Evolutionary conservation across 2,329 filamentous ascomycete genomes (phyloP).

Genomic region (Sporothrix pseudoabietina): DNA sequence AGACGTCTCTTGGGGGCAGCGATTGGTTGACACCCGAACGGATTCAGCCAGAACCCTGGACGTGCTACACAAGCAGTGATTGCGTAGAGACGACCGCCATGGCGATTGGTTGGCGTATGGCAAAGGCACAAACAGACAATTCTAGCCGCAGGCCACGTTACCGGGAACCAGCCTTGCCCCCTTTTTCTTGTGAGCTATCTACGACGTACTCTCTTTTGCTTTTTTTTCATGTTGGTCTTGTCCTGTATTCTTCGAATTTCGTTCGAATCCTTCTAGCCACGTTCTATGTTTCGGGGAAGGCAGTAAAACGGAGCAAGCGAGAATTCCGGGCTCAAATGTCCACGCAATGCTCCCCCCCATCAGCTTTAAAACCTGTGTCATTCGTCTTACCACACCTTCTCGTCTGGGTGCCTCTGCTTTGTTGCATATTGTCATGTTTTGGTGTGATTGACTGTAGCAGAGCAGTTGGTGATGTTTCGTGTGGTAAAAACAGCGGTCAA

Average conservation of each 20-base stretch:
- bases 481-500: conserved; percentile 22
- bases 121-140: neutral
- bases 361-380: neutral
- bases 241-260: neutral
- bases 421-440: neutral
- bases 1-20: neutral
- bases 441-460: neutral
- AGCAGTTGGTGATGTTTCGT: neutral
- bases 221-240: neutral
- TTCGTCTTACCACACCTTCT: neutral
- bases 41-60: neutral
- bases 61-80: neutral
- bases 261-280: neutral
- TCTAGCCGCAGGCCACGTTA: conserved; percentile 1
- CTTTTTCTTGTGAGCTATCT: neutral
- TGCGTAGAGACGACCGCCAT: neutral
- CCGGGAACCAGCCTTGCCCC: neutral
- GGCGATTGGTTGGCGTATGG: neutral
- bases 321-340: neutral
- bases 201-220: too few species aligned
- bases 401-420: neutral
- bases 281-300: neutral
- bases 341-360: neutral
- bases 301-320: neutral
- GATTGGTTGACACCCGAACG: neutral